Evolutionary conservation across 2,329 filamentous ascomycete genomes (phyloP).

Genomic region (Mollisiaceae sp.): DNA sequence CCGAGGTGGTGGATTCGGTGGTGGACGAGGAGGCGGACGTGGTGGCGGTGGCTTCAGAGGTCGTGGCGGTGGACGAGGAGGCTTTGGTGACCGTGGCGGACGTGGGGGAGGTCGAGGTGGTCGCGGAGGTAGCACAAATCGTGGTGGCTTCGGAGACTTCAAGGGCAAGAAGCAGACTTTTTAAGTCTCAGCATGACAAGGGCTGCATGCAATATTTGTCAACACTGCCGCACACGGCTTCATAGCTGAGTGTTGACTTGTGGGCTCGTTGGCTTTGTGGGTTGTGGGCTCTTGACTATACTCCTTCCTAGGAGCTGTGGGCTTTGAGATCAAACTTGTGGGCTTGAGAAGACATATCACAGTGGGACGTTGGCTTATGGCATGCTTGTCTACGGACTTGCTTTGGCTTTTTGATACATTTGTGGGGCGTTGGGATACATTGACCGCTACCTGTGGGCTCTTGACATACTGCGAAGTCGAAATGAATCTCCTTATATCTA

Average conservation of each 20-base stretch:
- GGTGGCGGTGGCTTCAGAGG: conserved; percentile 45
- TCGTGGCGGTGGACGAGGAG: conserved; percentile 44
- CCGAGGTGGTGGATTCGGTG: conserved; percentile 49
- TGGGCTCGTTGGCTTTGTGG: conserved; percentile 44
- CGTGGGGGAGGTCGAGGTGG: conserved; percentile 48
- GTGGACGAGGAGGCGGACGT: conserved; percentile 47
- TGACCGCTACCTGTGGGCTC: conserved; percentile 40
- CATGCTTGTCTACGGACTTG: conserved; percentile 29
- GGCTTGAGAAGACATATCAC: conserved; percentile 40
- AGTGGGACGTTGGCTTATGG: conserved; percentile 44
- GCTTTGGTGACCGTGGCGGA: conserved; percentile 46
- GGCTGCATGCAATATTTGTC: conserved; percentile 29
- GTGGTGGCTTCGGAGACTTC: conserved; percentile 64
- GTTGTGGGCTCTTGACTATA: conserved; percentile 46
- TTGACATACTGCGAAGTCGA: conserved; percentile 42
- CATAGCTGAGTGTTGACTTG: conserved; percentile 35
- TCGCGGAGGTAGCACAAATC: conserved; percentile 49
- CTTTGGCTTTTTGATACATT: conserved; percentile 39
- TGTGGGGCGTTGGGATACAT: conserved; percentile 37
- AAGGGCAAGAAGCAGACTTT: conserved; percentile 58
- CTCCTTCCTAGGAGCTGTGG: conserved; percentile 43
- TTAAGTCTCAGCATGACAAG: conserved; percentile 33
- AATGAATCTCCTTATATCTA: conserved; percentile 42
- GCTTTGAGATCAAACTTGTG: conserved; percentile 45
- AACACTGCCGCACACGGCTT: conserved; percentile 38